Percentiles rank a stretch among this genome's conserved stretches.
These are phyloP conservation scores for Ascochyta viciae-villosae DNA, from an alignment of 2,329 filamentous ascomycete species.

Conservation along the genomic window DNA sequence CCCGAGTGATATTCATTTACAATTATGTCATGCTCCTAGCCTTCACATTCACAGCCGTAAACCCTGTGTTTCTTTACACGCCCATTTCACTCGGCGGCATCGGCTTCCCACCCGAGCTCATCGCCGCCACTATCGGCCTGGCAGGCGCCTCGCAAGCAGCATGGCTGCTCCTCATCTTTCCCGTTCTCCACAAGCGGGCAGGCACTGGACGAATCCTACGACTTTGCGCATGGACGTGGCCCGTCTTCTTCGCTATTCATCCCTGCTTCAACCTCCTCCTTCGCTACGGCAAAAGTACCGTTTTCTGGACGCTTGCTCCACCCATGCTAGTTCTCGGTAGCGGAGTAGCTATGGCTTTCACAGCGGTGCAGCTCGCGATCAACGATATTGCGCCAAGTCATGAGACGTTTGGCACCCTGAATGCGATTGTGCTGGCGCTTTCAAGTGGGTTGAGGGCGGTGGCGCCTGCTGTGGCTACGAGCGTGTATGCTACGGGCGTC, in stretches of 20 bases:
- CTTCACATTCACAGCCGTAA: conserved; percentile 73
- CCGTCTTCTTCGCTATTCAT: conserved; percentile 65
- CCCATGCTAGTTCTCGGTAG: conserved; percentile 61
- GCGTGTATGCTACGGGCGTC: conserved; percentile 72
- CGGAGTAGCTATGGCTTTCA: conserved; percentile 73
- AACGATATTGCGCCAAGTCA: conserved; percentile 76
- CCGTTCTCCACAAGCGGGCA: conserved; percentile 67
- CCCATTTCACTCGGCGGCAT: conserved; percentile 68
- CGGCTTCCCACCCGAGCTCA: conserved; percentile 67
- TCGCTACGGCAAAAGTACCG: conserved; percentile 49
- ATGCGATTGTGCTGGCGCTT: conserved; percentile 70
- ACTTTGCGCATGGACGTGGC: conserved; percentile 65
- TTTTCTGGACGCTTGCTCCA: conserved; percentile 66
- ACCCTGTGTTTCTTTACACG: conserved; percentile 74
- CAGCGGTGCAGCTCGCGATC: conserved; percentile 73
- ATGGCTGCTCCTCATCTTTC: conserved; percentile 76
- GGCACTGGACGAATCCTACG: conserved; percentile 72
- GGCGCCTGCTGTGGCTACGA: conserved; percentile 70
- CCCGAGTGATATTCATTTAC: conserved; percentile 70
- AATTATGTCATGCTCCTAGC: conserved; percentile 72
- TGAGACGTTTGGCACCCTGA: conserved; percentile 72
- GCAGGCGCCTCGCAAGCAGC: conserved; percentile 71
- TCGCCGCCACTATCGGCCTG: conserved; percentile 70
- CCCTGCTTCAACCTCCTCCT: conserved; percentile 66
- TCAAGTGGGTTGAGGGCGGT: conserved; percentile 69